Evolutionary conservation across 106 monocot species (phyloP).

Genomic region (Triglochin maritima): DNA sequence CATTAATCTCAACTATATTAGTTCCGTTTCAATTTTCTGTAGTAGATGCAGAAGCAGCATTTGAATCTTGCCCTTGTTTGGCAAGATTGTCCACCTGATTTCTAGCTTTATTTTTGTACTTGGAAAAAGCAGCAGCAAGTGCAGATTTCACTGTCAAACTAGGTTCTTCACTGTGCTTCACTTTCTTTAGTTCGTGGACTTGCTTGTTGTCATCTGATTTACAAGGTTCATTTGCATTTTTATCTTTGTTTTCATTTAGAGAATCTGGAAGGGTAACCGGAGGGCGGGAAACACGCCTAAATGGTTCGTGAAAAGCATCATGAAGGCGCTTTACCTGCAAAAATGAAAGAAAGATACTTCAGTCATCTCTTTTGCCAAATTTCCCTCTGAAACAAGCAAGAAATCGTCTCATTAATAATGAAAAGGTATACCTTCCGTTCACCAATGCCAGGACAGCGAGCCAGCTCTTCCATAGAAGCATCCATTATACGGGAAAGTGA

Average conservation of each 20-base stretch:
- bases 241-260: constrained; percentile 3
- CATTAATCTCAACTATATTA: too few relatives aligned
- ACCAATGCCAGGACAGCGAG: constrained; percentile 90
- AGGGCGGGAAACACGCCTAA: constrained; percentile 39
- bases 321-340: constrained; percentile 73
- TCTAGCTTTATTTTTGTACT: constrained; percentile 41
- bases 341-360: not conserved
- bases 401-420: not conserved
- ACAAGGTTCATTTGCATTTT: constrained; percentile 15
- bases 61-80: too few relatives aligned
- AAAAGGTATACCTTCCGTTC: constrained; percentile 58
- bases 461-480: constrained; percentile 96
- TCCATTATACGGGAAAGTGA: constrained; percentile 81
- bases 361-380: not conserved
- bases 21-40: too few relatives aligned
- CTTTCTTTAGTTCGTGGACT: not conserved
- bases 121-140: constrained; percentile 61
- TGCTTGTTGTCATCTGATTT: constrained; percentile 2
- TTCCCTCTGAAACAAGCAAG: not conserved
- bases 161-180: constrained; percentile 19
- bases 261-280: constrained; percentile 19
- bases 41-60: too few relatives aligned
- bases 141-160: constrained; percentile 42
- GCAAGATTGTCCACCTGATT: constrained; percentile 7
- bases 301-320: constrained; percentile 91